Percentiles rank a stretch among this genome's conserved stretches.
Evolutionary conservation across 2,329 filamentous ascomycete genomes (phyloP).

Genomic region (Colletotrichum lini): DNA sequence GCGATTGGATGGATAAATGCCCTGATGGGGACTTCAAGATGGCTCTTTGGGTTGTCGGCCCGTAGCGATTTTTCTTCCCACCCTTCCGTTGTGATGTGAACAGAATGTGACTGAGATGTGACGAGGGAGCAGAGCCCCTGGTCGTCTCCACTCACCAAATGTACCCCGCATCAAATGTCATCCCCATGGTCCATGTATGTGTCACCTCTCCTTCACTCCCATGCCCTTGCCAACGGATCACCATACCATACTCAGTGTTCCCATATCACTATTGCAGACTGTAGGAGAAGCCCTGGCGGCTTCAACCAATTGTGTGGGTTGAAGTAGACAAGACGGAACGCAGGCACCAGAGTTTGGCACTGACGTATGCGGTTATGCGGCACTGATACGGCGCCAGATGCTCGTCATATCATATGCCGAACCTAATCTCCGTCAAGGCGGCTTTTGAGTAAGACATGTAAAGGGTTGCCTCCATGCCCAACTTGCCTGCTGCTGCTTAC

Average conservation of each 20-base stretch:
- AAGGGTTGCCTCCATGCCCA: neutral
- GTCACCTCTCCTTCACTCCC: neutral
- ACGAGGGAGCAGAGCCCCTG: slow-evolving; percentile 6
- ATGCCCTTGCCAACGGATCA: neutral
- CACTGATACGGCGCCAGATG: neutral
- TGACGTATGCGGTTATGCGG: slow-evolving; percentile 10
- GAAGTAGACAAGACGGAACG: neutral
- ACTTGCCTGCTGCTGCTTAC: neutral
- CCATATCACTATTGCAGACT: neutral
- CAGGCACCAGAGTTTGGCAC: neutral
- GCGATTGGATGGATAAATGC: slow-evolving; percentile 47
- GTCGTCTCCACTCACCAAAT: neutral
- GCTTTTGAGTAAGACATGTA: neutral
- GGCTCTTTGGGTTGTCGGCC: slow-evolving; percentile 55
- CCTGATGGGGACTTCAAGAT: slow-evolving; percentile 42
- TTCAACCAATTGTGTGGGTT: too few species aligned
- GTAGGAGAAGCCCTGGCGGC: neutral
- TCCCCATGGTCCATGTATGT: slow-evolving; percentile 19
- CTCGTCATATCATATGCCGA: slow-evolving; percentile 15
- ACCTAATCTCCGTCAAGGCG: neutral
- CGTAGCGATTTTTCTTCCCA: slow-evolving; percentile 44
- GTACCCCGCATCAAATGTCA: slow-evolving; percentile 21
- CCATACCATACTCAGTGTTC: neutral
- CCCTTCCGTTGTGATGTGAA: neutral
- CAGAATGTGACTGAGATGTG: neutral